Conservation (phyloP, 1,139 yeast species). For the Geotrichum carabidarum region DNA sequence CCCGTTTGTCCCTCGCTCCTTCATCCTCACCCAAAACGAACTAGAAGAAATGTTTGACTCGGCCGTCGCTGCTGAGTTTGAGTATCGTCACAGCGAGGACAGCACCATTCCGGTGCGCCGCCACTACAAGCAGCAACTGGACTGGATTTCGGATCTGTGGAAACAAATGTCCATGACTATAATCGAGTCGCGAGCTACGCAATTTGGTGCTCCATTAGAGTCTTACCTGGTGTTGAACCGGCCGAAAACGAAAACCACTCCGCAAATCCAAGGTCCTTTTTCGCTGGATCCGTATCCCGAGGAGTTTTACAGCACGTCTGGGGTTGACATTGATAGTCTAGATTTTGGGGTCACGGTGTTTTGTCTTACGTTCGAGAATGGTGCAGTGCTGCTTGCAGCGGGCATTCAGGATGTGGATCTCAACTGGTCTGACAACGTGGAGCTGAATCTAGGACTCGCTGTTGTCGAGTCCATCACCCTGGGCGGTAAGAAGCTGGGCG, state of each 20-base stretch:
- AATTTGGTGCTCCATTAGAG: constrained; percentile 22
- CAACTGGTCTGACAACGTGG: constrained; percentile 24
- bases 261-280: constrained; percentile 49
- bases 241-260: constrained; percentile 21
- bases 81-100: constrained; percentile 21
- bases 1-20: constrained; percentile 50
- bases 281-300: constrained; percentile 49
- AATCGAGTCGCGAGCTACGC: constrained; percentile 24
- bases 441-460: constrained; percentile 7
- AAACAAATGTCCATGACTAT: constrained; percentile 25
- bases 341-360: constrained; percentile 32
- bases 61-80: constrained; percentile 36
- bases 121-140: constrained; percentile 27
- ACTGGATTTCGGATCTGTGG: constrained; percentile 31
- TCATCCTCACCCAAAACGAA: constrained; percentile 38
- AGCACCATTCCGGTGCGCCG: constrained; percentile 13
- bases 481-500: not conserved
- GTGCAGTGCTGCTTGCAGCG: constrained; percentile 29
- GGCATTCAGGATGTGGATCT: constrained; percentile 29
- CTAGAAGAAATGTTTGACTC: constrained; percentile 42
- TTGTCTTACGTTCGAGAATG: constrained; percentile 23
- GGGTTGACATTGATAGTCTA: constrained; percentile 35
- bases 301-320: constrained; percentile 43
- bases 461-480: constrained; percentile 17
- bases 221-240: constrained; percentile 26